Conservation (phyloP, 495 filamentous ascomycete species). For the Penicillium macrosclerotiorum region DNA sequence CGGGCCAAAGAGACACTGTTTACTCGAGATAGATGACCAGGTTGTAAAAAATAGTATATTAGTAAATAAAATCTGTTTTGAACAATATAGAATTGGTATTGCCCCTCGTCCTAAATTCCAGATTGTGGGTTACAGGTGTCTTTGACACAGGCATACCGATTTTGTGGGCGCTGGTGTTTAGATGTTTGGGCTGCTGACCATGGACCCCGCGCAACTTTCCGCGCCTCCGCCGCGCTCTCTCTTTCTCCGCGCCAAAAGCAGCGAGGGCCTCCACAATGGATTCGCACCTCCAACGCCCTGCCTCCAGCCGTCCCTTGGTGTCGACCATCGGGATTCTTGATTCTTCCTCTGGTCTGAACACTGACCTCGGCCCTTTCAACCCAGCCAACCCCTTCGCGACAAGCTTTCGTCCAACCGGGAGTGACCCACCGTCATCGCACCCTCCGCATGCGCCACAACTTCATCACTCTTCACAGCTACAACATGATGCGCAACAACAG, state of each 20-base stretch:
- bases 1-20: not conserved
- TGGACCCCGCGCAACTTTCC: not conserved
- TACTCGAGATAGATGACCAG: too few species aligned
- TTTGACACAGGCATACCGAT: too few species aligned
- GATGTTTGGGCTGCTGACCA: not conserved
- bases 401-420: too few species aligned
- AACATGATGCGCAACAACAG: not conserved
- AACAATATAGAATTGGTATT: too few species aligned
- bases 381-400: not conserved
- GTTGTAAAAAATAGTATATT: too few species aligned
- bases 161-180: too few species aligned
- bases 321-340: slow-evolving; percentile 12
- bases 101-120: too few species aligned
- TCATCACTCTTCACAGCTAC: slow-evolving; percentile 6
- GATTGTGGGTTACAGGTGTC: too few species aligned
- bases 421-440: slow-evolving; percentile 1
- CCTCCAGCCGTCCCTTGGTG: slow-evolving; percentile 9
- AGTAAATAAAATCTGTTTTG: too few species aligned
- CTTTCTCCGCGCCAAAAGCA: slow-evolving; percentile 21
- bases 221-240: slow-evolving; percentile 21
- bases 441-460: slow-evolving; percentile 12
- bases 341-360: slow-evolving; percentile 4
- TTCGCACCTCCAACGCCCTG: slow-evolving; percentile 6
- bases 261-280: slow-evolving; percentile 20
- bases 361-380: slow-evolving; percentile 18